Evolutionary conservation across 2,329 filamentous ascomycete species (phyloP).

Genomic region (Xylariaceae sp.): DNA sequence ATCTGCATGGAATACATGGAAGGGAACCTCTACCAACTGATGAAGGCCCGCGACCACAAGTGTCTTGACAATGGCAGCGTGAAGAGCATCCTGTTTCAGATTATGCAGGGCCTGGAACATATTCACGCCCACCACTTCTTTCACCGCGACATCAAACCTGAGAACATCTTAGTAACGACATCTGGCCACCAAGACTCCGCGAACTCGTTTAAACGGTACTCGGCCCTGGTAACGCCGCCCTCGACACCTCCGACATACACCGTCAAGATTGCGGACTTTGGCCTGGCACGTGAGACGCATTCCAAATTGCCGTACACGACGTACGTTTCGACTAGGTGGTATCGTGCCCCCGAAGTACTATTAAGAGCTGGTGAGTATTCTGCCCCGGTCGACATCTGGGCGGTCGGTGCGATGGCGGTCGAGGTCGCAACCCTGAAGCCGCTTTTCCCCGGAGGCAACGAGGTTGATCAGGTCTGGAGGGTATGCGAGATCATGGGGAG

Average conservation of each 20-base stretch:
- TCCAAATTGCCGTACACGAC: constrained; percentile 97
- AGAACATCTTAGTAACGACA: constrained; percentile 96
- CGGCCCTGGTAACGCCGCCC: constrained; percentile 87
- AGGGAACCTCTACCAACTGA: constrained; percentile 96
- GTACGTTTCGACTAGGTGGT: constrained; percentile 98
- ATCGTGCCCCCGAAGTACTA: constrained; percentile 92
- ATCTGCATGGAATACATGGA: constrained; percentile 99
- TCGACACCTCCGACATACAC: constrained; percentile 93
- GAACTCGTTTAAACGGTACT: constrained; percentile 91
- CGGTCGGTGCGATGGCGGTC: constrained; percentile 96
- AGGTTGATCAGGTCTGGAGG: constrained; percentile 98
- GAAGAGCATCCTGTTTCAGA: constrained; percentile 97
- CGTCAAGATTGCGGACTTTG: constrained; percentile 98
- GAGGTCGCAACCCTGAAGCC: constrained; percentile 97
- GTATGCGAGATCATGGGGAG: constrained; percentile 99
- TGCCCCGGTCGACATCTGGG: constrained; percentile 97
- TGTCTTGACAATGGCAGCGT: constrained; percentile 86
- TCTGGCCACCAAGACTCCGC: constrained; percentile 79
- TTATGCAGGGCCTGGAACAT: constrained; percentile 92
- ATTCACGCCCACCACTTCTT: constrained; percentile 98
- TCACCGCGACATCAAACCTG: constrained; percentile 98
- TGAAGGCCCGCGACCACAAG: constrained; percentile 98
- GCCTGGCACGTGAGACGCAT: constrained; percentile 94
- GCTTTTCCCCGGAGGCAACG: constrained; percentile 94
- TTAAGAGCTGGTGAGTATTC: constrained; percentile 95